phyloP scores from a whole-genome alignment of 257 asterid genomes.

The Euphrasia confusa region DNA sequence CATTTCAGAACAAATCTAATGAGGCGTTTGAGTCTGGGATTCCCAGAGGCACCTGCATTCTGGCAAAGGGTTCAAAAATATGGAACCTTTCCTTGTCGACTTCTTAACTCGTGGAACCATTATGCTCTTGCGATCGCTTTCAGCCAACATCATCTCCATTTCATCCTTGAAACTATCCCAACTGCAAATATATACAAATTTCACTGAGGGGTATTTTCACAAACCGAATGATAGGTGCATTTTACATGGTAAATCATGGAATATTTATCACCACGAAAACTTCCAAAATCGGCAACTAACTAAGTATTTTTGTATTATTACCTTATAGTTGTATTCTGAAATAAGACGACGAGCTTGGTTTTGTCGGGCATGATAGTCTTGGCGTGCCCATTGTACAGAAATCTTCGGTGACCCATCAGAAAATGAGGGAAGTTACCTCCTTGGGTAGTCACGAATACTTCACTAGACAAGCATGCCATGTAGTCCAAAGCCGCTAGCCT shows the following conservation, averaged over 20 bases:
- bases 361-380: conserved; percentile 83
- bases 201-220: too few species aligned
- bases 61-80: conserved; percentile 69
- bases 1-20: conserved; percentile 29
- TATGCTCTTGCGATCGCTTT: conserved; percentile 68
- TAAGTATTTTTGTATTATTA: conserved; percentile 7
- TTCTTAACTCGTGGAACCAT: conserved; percentile 62
- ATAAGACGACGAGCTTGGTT: conserved; percentile 56
- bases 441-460: conserved; percentile 90
- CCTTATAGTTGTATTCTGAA: conserved; percentile 70
- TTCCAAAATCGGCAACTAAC: not conserved
- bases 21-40: conserved; percentile 40
- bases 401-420: conserved; percentile 83
- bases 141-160: conserved; percentile 76
- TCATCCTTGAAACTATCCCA: conserved; percentile 72
- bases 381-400: conserved; percentile 75
- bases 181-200: conserved; percentile 31
- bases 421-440: conserved; percentile 95
- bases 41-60: conserved; percentile 83
- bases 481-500: conserved; percentile 88
- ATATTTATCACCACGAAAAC: not conserved
- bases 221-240: too few species aligned
- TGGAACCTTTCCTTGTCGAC: conserved; percentile 66
- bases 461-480: conserved; percentile 74
- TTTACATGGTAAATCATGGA: not conserved